Base-by-base conservation (phyloP, 2,329 filamentous ascomycete genomes). In the Fusarium sp. region DNA sequence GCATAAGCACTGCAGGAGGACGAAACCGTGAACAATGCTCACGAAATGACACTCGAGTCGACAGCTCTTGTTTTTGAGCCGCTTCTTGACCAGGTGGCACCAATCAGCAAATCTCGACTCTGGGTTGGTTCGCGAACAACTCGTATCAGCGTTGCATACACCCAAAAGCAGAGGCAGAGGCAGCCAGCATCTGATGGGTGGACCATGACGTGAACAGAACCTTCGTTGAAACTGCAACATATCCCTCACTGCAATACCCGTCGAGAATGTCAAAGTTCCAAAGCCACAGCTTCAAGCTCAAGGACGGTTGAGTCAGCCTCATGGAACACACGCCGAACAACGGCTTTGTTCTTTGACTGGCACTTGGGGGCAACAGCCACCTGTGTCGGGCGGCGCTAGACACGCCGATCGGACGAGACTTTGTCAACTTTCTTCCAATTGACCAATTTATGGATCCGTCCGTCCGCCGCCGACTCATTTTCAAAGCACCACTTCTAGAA, bases 351-450 rank as follows among this genome's bases (percentile, higher is more conserved):
- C 45, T 62, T 47, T 31, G 22, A 20, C 52, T 64, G 40, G 57
- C 31, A 66, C 60, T 24, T 63, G 27, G 34, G 24, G 27, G 35
- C 38, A 22, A 58, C 22, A 66, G 38, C 31, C 34, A 65, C 58
- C 8, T 29, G 47, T 40, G 54, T 66, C 42, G 50, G 35, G 52
- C 22, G 50, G 11, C 62, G 62, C 70, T 70, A 73, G 57, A 24
- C 13, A 27, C 59, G 62, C 56, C 47, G 47, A 67, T 70, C 70
- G 50, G 66, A 73, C 67, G 70, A 58, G 62, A 70, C 56, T 61
- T 67, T 63, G 34, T 42, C 29, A 35, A 50, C 27, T 16, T 50
- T 66, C 24, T 42, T 18, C 27, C 47, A 52, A 69, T 35, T 52
- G 45, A 27, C 56, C 37, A 67, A 45, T 54, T 57, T 50, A 11